Evolutionary conservation across 768 basidiomycete genomes (phyloP).

Genomic region (Tylopilus felleus): DNA sequence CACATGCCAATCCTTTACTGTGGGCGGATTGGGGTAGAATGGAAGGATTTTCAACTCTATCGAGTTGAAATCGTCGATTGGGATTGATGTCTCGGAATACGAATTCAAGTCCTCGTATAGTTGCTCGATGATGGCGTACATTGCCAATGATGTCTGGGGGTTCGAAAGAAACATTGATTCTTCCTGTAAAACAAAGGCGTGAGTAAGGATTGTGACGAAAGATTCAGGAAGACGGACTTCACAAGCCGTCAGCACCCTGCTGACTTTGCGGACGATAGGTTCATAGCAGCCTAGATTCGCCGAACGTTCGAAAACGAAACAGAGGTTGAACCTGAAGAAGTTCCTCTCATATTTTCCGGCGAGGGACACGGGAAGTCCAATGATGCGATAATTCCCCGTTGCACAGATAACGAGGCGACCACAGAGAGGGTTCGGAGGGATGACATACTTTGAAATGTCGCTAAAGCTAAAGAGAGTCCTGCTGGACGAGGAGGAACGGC

Average conservation of each 20-base stretch:
- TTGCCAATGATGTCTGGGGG: constrained; percentile 57
- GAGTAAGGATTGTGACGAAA: not conserved
- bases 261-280: constrained; percentile 91
- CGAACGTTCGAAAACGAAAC: constrained; percentile 91
- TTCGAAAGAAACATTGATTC: constrained; percentile 88
- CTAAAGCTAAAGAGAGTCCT: constrained; percentile 80
- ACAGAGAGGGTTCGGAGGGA: constrained; percentile 82
- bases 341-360: constrained; percentile 76
- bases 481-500: constrained; percentile 48
- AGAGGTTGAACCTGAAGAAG: constrained; percentile 91
- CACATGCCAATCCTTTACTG: constrained; percentile 92
- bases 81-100: constrained; percentile 93
- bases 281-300: constrained; percentile 96
- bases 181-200: constrained; percentile 47
- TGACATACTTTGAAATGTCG: constrained; percentile 91
- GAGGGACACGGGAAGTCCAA: constrained; percentile 87
- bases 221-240: constrained; percentile 57
- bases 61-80: constrained; percentile 88
- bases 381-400: constrained; percentile 76
- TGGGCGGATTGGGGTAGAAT: constrained; percentile 91
- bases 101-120: constrained; percentile 97
- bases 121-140: constrained; percentile 88
- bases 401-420: constrained; percentile 87
- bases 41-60: constrained; percentile 96
- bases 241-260: constrained; percentile 80